A percentile compares a stretch with the other conserved stretches of the same genome.
Conservation (phyloP, 169 alveolate species). For the Blepharisma undulans region DNA sequence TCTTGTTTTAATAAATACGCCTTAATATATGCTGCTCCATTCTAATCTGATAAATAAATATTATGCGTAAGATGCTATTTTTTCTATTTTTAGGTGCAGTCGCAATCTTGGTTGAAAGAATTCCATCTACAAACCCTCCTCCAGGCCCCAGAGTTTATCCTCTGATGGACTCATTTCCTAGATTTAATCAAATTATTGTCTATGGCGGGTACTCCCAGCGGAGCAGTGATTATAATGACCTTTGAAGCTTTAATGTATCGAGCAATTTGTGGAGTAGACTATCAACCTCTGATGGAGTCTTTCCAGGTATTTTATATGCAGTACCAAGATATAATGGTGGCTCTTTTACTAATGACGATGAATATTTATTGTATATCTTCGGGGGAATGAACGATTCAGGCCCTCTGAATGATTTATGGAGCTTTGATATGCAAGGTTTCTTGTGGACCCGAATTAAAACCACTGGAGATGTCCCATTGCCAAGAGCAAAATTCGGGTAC, state of each 20-base stretch:
- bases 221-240: not conserved
- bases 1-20: not conserved
- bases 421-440: not conserved
- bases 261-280: not conserved
- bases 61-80: not conserved
- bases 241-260: not conserved
- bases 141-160: not conserved
- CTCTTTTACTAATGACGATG: not conserved
- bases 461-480: not conserved
- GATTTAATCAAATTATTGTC: not conserved
- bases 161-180: not conserved
- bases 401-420: not conserved
- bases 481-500: not conserved
- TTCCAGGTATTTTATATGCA: not conserved
- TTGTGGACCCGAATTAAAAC: not conserved
- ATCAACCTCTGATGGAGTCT: not conserved
- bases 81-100: not conserved
- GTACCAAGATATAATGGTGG: not conserved
- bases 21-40: not conserved
- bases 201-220: not conserved
- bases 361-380: not conserved
- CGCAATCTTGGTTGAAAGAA: not conserved
- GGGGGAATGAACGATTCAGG: not conserved
- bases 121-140: no score
- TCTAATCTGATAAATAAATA: no score